phyloP scores from a whole-genome alignment of 768 basidiomycete genomes.

The Boletellus emodensis region DNA sequence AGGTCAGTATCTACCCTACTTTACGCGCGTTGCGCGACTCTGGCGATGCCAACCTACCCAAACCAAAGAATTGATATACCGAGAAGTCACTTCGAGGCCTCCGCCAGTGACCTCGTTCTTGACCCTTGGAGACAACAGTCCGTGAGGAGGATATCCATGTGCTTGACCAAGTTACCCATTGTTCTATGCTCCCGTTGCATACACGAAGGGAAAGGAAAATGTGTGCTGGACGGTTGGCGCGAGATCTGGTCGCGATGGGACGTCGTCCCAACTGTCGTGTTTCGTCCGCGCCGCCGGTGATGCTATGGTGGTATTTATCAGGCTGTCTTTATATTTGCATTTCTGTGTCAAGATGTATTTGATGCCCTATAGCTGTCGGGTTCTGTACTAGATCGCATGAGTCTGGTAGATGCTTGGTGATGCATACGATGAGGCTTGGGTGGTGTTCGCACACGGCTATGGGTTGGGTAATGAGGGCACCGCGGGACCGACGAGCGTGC shows the following conservation, averaged over 20 bases:
- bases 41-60: neutral
- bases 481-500: no score
- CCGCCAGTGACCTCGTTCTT: conserved; percentile 17
- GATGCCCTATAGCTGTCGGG: neutral
- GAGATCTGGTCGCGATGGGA: neutral
- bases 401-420: neutral
- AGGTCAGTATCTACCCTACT: conserved; percentile 35
- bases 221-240: neutral
- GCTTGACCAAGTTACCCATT: neutral
- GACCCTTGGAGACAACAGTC: conserved; percentile 10
- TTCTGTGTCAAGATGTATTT: neutral
- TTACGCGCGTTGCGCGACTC: neutral
- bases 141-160: neutral
- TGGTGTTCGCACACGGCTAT: no score
- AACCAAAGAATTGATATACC: conserved; percentile 42
- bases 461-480: no score
- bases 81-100: conserved; percentile 39
- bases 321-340: neutral
- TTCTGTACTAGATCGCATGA: neutral
- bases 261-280: neutral
- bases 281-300: neutral
- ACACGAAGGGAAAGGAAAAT: neutral
- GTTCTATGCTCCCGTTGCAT: neutral
- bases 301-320: neutral
- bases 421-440: neutral